phyloP scores from a whole-genome alignment of 192 early-diverging fungal species.

The Obelidium mucronatum region DNA sequence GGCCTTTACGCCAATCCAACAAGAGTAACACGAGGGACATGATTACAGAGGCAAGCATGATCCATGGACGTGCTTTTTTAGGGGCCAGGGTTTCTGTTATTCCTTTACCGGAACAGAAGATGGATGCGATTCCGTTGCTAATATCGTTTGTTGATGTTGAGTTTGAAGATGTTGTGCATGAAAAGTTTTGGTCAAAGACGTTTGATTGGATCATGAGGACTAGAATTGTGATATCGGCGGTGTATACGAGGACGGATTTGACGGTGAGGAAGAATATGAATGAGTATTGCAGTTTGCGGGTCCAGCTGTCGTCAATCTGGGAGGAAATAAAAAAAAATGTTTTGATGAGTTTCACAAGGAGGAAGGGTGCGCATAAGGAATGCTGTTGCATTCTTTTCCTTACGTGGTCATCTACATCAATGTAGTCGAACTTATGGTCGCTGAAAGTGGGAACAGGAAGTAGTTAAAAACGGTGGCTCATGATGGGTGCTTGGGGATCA shows the following conservation, averaged over 20 bases:
- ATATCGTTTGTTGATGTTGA: neutral
- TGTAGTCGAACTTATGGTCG: slow-evolving; percentile 90
- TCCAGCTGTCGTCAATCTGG: slow-evolving; percentile 23
- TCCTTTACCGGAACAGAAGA: slow-evolving; percentile 5
- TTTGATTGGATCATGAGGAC: slow-evolving; percentile 61
- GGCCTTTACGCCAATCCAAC: slow-evolving; percentile 74
- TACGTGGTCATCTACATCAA: slow-evolving; percentile 80
- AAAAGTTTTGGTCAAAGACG: neutral
- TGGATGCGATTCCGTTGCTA: too few relatives aligned
- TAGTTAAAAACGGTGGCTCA: neutral
- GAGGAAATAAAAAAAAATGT: neutral
- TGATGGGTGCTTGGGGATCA: neutral
- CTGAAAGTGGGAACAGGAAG: slow-evolving; percentile 41
- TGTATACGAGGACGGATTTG: slow-evolving; percentile 77
- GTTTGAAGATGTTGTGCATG: neutral
- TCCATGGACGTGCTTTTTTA: slow-evolving; percentile 40
- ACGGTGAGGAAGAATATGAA: slow-evolving; percentile 70
- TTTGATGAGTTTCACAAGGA: neutral
- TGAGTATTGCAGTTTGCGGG: slow-evolving; percentile 54
- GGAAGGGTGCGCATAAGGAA: neutral
- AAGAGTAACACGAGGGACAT: slow-evolving; percentile 73
- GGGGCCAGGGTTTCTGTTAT: slow-evolving; percentile 12
- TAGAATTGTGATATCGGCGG: slow-evolving; percentile 81
- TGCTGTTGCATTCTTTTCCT: too few relatives aligned
- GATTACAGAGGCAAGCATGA: slow-evolving; percentile 68